These are phyloP conservation scores for Chlamydomonas applanata DNA, from an alignment of 139 green algal genomes.

Conservation along the genomic window DNA sequence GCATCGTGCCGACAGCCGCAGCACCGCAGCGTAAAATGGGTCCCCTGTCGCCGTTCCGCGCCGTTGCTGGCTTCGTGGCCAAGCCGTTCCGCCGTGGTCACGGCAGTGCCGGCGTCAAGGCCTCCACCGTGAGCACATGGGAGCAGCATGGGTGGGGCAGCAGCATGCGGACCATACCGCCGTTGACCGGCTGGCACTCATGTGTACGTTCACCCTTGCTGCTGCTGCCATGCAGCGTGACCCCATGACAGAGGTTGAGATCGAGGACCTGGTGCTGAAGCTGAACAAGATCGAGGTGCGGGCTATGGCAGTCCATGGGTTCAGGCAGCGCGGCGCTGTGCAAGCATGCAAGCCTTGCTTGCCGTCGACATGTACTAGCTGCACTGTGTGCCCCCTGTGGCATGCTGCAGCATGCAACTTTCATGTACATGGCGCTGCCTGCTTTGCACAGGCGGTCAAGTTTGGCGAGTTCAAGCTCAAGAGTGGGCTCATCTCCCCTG, in stretches of 20 bases:
- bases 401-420: background rate
- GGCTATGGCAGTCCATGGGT: too few relatives aligned
- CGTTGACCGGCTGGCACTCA: background rate
- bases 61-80: background rate
- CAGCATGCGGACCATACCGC: too few relatives aligned
- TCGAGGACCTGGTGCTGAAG: conserved; percentile 84
- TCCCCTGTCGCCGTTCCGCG: conserved; percentile 3
- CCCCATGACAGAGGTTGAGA: conserved; percentile 65
- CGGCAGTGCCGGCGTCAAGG: background rate
- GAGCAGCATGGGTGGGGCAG: too few relatives aligned
- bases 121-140: background rate
- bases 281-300: conserved; percentile 88
- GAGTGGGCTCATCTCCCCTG: conserved; percentile 90
- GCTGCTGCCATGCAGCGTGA: conserved; percentile 35
- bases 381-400: background rate
- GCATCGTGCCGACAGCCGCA: too few relatives aligned
- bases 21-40: background rate
- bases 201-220: too few relatives aligned
- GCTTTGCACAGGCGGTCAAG: conserved; percentile 89
- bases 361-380: background rate
- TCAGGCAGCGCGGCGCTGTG: too few relatives aligned
- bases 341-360: background rate
- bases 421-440: background rate
- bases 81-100: background rate
- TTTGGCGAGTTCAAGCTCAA: conserved; percentile 99